Evolutionary conservation across 2,329 filamentous ascomycete genomes (phyloP), one percentile per base, ranked within the genome.

Genomic region (Pestalotiopsis sp.): DNA sequence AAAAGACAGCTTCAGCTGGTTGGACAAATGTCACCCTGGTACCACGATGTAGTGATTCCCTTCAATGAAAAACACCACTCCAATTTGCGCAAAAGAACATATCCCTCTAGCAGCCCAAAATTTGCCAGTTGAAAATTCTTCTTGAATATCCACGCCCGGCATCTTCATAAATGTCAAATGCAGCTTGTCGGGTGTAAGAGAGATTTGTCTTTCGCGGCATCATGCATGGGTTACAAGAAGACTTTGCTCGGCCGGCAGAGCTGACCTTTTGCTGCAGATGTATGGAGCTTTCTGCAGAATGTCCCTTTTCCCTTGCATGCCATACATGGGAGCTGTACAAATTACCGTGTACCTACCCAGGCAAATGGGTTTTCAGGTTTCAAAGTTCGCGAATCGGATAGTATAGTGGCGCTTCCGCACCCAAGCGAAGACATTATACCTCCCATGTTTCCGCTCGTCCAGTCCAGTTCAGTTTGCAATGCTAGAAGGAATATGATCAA

Each of bases 341-440:
- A 14, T 62, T 64, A 36, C 40, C 61, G 11, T 49, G 61, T 25
- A 36, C 9, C 25, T 49, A 9, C 5, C 41, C 11, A 64, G 14
- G 36, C 61, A 36, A 36, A 36, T 36, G 31, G 59, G 59, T 38
- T 62, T 20, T 23, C n/a, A 25, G 17, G 41, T 14, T 38, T 40
- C 49, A 20, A 40, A 36, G 65, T 56, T 60, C 52, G 56, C 65
- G 38, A 66, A 66, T 66, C 65, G 65, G 65, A 66, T 62, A 40
- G 31, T 36, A 36, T n/a, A 20, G 38, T 62, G 27, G 14, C 31
- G 20, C 7, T 62, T 38, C 59, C 41, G 62, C 23, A 38, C 38
- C 60, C 65, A 38, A 59, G 27, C 56, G n/a, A 20, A 25, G 56
- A 14, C 20, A 25, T 36, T 12, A 4, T 12, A 57, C 31, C 40